These are phyloP conservation scores for Starmerella apicola DNA, from an alignment of 805 yeast genomes.

Conservation along the genomic window DNA sequence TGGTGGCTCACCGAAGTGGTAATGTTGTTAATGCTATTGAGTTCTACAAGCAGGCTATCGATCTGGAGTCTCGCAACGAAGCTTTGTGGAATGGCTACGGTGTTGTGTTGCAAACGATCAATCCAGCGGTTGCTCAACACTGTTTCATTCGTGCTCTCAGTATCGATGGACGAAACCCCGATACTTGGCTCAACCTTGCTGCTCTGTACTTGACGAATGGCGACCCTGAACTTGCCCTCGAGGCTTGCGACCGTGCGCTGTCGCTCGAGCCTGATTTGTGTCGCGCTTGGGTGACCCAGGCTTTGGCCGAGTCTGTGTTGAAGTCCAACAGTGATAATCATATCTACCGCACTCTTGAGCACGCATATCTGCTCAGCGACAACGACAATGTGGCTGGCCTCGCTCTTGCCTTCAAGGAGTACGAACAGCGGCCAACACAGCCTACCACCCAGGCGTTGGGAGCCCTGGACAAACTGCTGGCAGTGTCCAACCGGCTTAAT, in stretches of 20 bases:
- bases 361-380: conserved; percentile 67
- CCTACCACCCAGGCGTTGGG: conserved; percentile 21
- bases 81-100: conserved; percentile 80
- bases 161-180: conserved; percentile 52
- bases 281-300: conserved; percentile 78
- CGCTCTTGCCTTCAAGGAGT: conserved; percentile 48
- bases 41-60: conserved; percentile 54
- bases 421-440: neutral
- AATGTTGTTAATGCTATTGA: conserved; percentile 43
- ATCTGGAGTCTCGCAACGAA: conserved; percentile 54
- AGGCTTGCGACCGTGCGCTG: conserved; percentile 61
- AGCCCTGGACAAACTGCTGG: conserved; percentile 44
- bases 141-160: conserved; percentile 76
- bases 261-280: conserved; percentile 68
- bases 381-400: conserved; percentile 55
- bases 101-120: conserved; percentile 49
- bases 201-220: conserved; percentile 55
- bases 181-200: conserved; percentile 73
- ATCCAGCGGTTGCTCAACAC: conserved; percentile 75
- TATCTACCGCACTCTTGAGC: conserved; percentile 45
- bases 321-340: conserved; percentile 36
- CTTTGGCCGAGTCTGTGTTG: conserved; percentile 34
- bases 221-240: conserved; percentile 60
- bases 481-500: conserved; percentile 27
- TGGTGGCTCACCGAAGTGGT: conserved; percentile 28